Evolutionary conservation across 192 early-diverging fungal species (phyloP).

Genomic region (Coemansia sp.): DNA sequence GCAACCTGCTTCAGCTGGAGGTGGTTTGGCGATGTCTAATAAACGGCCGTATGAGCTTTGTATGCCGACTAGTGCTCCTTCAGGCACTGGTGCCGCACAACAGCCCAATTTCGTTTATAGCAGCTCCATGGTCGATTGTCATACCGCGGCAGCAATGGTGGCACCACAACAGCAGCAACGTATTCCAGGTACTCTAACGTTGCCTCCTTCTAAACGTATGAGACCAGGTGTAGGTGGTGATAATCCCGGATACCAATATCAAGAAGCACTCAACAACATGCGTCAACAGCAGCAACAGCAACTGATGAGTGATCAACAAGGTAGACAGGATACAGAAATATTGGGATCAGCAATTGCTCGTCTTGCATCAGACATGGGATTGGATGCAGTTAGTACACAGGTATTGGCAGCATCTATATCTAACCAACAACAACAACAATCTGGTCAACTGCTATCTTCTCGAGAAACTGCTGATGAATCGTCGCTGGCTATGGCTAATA

Average conservation of each 20-base stretch:
- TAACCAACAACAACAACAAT: constrained; percentile 18
- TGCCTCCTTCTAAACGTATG: constrained; percentile 26
- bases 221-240: constrained; percentile 5
- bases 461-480: neutral
- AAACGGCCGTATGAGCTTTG: neutral
- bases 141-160: neutral
- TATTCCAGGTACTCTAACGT: neutral
- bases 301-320: neutral
- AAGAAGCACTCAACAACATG: neutral
- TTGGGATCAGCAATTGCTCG: constrained; percentile 29
- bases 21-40: neutral
- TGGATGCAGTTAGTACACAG: constrained; percentile 36
- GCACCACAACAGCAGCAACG: neutral
- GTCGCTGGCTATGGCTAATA: neutral
- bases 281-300: constrained; percentile 7
- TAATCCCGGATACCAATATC: constrained; percentile 8
- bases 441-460: neutral
- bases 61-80: neutral
- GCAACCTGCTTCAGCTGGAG: constrained; percentile 3
- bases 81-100: neutral
- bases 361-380: constrained; percentile 41
- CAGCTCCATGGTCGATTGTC: neutral
- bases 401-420: constrained; percentile 33
- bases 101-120: neutral
- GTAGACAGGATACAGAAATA: constrained; percentile 5